phyloP scores from a whole-genome alignment of 768 basidiomycete genomes.

The Mrakia gelida region DNA sequence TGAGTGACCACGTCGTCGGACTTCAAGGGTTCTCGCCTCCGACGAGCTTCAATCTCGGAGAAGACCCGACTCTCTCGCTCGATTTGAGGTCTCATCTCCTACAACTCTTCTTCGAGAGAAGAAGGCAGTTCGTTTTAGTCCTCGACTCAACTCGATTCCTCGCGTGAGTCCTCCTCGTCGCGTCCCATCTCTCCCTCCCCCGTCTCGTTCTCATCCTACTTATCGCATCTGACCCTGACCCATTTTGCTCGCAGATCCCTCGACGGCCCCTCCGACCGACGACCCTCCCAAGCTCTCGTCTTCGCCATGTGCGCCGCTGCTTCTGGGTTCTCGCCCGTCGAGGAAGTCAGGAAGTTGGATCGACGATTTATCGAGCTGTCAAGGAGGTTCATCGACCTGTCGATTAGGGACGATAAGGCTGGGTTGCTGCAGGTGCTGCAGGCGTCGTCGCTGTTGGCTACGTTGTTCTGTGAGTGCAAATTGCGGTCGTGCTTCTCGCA shows the following conservation, averaged over 20 bases:
- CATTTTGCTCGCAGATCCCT: neutral
- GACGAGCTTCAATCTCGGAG: neutral
- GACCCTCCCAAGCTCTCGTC: neutral
- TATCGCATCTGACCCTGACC: no score
- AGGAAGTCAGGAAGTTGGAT: neutral
- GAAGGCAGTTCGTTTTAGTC: neutral
- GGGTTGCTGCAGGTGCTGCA: neutral
- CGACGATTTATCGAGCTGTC: neutral
- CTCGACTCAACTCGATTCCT: neutral
- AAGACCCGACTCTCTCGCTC: neutral
- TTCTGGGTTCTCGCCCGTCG: neutral
- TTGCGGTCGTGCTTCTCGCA: no score
- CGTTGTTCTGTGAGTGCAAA: neutral
- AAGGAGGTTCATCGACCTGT: neutral
- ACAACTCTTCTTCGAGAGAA: neutral
- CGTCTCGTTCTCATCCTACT: neutral
- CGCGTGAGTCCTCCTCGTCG: neutral
- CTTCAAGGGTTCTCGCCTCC: neutral
- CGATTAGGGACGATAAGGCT: neutral
- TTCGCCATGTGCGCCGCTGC: slow-evolving; percentile 4
- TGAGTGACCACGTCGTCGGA: neutral
- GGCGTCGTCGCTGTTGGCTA: neutral
- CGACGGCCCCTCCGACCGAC: neutral
- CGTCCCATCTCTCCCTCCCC: neutral
- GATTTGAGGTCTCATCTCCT: neutral